Conservation (phyloP, 495 filamentous ascomycete genomes). For the Rusavskia elegans region DNA sequence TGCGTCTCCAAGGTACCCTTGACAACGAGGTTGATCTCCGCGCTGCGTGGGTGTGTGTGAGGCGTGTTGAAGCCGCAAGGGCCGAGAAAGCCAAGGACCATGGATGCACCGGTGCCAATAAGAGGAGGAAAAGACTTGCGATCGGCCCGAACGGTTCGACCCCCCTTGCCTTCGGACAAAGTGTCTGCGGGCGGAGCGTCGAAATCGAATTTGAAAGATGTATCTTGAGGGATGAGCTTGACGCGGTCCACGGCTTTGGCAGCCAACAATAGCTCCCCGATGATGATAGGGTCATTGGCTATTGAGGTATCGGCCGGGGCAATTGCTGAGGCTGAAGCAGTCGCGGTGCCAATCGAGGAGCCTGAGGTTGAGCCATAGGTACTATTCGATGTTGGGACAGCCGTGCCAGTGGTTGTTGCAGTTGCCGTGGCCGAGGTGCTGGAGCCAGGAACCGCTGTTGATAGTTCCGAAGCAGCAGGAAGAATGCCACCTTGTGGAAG, state of each 20-base stretch:
- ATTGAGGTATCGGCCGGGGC: not conserved
- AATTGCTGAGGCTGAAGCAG: not conserved
- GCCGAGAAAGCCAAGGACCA: constrained; percentile 24
- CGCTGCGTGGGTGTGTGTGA: constrained; percentile 29
- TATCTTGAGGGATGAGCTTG: constrained; percentile 16
- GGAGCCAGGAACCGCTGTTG: not conserved
- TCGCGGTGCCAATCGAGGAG: not conserved
- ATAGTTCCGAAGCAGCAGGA: too few relatives aligned
- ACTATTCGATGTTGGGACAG: constrained; percentile 23
- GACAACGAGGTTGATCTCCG: constrained; percentile 26
- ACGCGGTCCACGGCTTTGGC: constrained; percentile 12
- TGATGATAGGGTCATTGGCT: constrained; percentile 15
- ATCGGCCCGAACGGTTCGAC: constrained; percentile 21
- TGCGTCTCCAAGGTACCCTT: constrained; percentile 29
- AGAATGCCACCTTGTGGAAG: too few relatives aligned
- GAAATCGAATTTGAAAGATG: constrained; percentile 25
- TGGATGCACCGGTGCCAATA: constrained; percentile 20
- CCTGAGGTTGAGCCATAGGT: constrained; percentile 3
- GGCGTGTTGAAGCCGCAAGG: constrained; percentile 33
- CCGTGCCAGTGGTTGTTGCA: constrained; percentile 7
- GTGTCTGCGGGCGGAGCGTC: constrained; percentile 14
- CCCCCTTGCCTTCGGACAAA: constrained; percentile 15
- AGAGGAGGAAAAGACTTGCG: constrained; percentile 26
- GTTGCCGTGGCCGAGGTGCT: too few relatives aligned
- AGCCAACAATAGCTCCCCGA: constrained; percentile 7